These are phyloP conservation scores for Meyerozyma athensensis DNA, from an alignment of 1,139 yeast species.

Conservation along the genomic window DNA sequence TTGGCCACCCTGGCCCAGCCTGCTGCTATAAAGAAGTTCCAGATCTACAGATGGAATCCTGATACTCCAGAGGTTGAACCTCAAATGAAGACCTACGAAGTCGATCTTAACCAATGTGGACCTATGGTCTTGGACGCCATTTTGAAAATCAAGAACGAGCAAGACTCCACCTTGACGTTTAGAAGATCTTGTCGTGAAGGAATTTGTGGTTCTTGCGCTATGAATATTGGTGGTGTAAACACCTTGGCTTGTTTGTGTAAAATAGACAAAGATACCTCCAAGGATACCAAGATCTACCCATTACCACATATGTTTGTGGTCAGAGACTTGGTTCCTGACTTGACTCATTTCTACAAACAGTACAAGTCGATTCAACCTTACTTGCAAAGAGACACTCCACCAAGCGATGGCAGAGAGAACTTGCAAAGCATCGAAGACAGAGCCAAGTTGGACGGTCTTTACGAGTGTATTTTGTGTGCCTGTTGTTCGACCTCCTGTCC, in stretches of 20 bases:
- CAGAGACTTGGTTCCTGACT: constrained; percentile 94
- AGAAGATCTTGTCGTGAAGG: constrained; percentile 99
- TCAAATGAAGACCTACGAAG: constrained; percentile 70
- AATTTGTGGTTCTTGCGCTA: constrained; percentile 99
- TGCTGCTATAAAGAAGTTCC: constrained; percentile 73
- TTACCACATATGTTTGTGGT: constrained; percentile 98
- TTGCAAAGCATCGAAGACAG: constrained; percentile 90
- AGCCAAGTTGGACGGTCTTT: constrained; percentile 92
- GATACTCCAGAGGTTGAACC: constrained; percentile 96
- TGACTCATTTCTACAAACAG: constrained; percentile 96
- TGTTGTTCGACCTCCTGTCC: constrained; percentile 99
- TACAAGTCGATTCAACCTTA: constrained; percentile 97
- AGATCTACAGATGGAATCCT: constrained; percentile 97
- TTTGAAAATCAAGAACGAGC: constrained; percentile 91
- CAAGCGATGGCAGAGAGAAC: constrained; percentile 90
- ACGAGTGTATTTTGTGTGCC: constrained; percentile 97
- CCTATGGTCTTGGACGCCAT: constrained; percentile 98
- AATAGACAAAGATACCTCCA: constrained; percentile 73
- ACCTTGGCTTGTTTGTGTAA: constrained; percentile 95
- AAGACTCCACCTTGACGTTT: constrained; percentile 90
- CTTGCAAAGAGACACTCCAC: constrained; percentile 76
- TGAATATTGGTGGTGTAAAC: constrained; percentile 97
- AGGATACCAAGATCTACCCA: constrained; percentile 87
- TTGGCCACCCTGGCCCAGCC: constrained; percentile 41
- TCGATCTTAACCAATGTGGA: constrained; percentile 89